These are phyloP conservation scores for Leccinum subatratum DNA, from an alignment of 1,284 basidiomycete genomes.

Conservation along the genomic window DNA sequence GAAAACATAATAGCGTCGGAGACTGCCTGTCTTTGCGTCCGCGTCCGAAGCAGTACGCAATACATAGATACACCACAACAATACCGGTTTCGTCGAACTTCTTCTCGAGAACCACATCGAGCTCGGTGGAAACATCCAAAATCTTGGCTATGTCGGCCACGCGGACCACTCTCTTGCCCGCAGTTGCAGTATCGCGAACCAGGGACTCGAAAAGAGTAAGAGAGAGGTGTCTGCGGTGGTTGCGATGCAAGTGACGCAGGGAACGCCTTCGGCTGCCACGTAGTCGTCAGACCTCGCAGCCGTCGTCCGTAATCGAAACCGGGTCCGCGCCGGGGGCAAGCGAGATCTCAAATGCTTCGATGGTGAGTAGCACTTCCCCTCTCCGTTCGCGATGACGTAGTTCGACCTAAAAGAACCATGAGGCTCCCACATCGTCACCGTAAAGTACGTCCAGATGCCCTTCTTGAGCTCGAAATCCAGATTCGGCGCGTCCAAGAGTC, in stretches of 20 bases:
- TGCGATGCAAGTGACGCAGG: no score
- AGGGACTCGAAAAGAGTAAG: no score
- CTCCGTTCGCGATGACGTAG: slow-evolving; percentile 18
- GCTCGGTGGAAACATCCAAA: slow-evolving; percentile 16
- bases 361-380: slow-evolving; percentile 2
- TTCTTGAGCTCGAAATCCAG: slow-evolving; percentile 28
- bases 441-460: slow-evolving; percentile 29
- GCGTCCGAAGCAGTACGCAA: slow-evolving; percentile 20
- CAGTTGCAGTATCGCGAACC: no score
- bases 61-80: no score
- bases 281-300: no score
- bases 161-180: no score
- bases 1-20: slow-evolving; percentile 13
- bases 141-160: neutral
- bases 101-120: slow-evolving; percentile 15
- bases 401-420: slow-evolving; percentile 27
- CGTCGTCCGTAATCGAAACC: no score
- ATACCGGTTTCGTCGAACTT: slow-evolving; percentile 13
- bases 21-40: slow-evolving; percentile 19
- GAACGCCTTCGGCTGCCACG: no score
- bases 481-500: slow-evolving; percentile 22
- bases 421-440: slow-evolving; percentile 21
- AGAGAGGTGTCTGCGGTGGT: no score
- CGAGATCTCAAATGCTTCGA: no score
- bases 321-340: no score